A percentile compares a stretch with the other conserved stretches of the same genome.
phyloP scores from a whole-genome alignment of 139 green algal species.

The Diplosphaera chodatii region DNA sequence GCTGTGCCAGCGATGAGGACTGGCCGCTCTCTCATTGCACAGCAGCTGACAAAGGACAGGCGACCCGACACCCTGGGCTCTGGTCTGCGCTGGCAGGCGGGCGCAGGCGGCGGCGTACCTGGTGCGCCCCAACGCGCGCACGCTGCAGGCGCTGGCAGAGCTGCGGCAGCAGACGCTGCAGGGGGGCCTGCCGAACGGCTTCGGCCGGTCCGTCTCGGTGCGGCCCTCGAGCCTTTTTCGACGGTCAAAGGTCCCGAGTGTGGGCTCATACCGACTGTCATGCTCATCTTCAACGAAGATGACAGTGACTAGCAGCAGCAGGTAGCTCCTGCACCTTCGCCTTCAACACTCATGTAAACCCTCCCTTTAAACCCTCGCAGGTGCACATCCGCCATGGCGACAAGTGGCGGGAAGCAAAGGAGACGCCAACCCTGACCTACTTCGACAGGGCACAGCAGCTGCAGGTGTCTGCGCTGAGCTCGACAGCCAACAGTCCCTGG shows the following conservation, averaged over 20 bases:
- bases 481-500: no score
- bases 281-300: no score
- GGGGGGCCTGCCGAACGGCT: neutral
- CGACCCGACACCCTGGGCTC: no score
- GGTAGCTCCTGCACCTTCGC: no score
- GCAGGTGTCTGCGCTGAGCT: no score
- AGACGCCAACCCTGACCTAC: conserved; percentile 10
- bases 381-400: conserved; percentile 30
- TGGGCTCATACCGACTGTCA: no score
- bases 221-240: neutral
- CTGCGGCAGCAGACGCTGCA: conserved; percentile 3
- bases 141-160: conserved; percentile 3
- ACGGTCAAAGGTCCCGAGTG: no score
- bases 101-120: conserved; percentile 25
- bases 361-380: conserved; percentile 6
- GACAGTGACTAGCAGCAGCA: no score
- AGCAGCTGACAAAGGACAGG: neutral
- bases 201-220: neutral
- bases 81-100: conserved; percentile 28
- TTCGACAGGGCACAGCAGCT: conserved; percentile 23
- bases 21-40: neutral
- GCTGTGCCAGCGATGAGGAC: no score
- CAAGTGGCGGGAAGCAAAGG: conserved; percentile 18
- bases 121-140: conserved; percentile 7
- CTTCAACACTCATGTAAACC: no score